These are phyloP conservation scores for Neoascochyta sp. DNA, from an alignment of 2,329 filamentous ascomycete genomes.

Conservation along the genomic window DNA sequence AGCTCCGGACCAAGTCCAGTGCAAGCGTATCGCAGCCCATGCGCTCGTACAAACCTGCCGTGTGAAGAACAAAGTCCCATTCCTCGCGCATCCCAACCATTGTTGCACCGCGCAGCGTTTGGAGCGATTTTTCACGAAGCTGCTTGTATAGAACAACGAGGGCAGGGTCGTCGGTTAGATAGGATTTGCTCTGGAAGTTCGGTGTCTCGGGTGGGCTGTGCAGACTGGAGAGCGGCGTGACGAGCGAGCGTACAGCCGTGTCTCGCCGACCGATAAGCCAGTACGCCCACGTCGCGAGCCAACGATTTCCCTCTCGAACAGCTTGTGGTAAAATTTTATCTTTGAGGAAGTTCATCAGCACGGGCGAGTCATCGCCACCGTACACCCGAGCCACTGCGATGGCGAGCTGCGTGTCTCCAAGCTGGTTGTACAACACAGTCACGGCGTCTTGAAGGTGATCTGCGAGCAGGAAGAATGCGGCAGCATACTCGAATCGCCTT, in stretches of 20 bases:
- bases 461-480: constrained; percentile 90
- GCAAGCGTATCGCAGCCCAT: constrained; percentile 94
- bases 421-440: constrained; percentile 78
- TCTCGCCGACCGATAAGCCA: constrained; percentile 82
- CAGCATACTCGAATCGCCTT: constrained; percentile 88
- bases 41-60: constrained; percentile 75
- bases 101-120: constrained; percentile 80
- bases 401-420: constrained; percentile 85
- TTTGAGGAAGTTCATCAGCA: constrained; percentile 69
- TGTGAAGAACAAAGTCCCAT: constrained; percentile 86
- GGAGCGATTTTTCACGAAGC: constrained; percentile 73
- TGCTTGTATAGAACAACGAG: constrained; percentile 84
- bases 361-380: constrained; percentile 74
- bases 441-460: constrained; percentile 82
- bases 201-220: constrained; percentile 65
- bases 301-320: constrained; percentile 77
- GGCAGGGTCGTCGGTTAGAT: constrained; percentile 85
- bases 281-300: constrained; percentile 94
- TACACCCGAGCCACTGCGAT: constrained; percentile 85
- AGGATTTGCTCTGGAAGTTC: constrained; percentile 70
- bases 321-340: constrained; percentile 77
- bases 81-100: constrained; percentile 75
- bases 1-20: constrained; percentile 76
- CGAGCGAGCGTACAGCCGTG: constrained; percentile 77
- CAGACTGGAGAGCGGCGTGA: constrained; percentile 74